Evolutionary conservation across 169 alveolate genomes (phyloP).

Genomic region (Eimeria zaria): DNA sequence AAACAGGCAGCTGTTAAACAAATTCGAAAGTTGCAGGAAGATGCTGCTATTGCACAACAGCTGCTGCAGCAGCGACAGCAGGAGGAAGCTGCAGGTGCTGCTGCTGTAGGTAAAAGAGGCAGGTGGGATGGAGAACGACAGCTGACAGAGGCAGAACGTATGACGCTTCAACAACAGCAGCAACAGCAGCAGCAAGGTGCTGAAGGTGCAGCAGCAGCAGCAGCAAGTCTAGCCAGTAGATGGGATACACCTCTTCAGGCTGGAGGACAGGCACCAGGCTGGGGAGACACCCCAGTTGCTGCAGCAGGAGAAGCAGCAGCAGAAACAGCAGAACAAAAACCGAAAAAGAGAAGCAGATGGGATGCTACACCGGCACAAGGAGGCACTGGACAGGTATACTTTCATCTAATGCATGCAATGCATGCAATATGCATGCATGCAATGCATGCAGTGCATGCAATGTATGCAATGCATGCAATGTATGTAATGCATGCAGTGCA

Average conservation of each 20-base stretch:
- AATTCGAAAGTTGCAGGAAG: conserved; percentile 83
- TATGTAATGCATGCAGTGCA: no score
- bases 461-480: no score
- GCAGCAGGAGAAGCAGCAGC: conserved; percentile 73
- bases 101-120: conserved; percentile 82
- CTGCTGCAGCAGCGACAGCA: conserved; percentile 82
- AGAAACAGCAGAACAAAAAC: conserved; percentile 69
- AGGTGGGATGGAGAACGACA: conserved; percentile 83
- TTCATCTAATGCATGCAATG: no score
- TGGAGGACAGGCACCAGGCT: conserved; percentile 79
- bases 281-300: conserved; percentile 86
- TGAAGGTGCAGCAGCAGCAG: conserved; percentile 80
- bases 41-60: conserved; percentile 78
- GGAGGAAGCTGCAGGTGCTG: conserved; percentile 73
- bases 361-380: conserved; percentile 89
- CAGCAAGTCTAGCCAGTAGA: conserved; percentile 83
- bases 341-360: conserved; percentile 89
- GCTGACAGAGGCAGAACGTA: conserved; percentile 73
- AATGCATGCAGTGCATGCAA: no score
- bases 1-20: conserved; percentile 84
- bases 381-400: conserved; percentile 84
- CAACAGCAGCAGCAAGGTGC: conserved; percentile 78
- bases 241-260: conserved; percentile 88
- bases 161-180: conserved; percentile 50
- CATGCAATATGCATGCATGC: conserved; percentile 33